Evolutionary conservation across 2,329 filamentous ascomycete species (phyloP).

Genomic region (Xylariaceae sp.): DNA sequence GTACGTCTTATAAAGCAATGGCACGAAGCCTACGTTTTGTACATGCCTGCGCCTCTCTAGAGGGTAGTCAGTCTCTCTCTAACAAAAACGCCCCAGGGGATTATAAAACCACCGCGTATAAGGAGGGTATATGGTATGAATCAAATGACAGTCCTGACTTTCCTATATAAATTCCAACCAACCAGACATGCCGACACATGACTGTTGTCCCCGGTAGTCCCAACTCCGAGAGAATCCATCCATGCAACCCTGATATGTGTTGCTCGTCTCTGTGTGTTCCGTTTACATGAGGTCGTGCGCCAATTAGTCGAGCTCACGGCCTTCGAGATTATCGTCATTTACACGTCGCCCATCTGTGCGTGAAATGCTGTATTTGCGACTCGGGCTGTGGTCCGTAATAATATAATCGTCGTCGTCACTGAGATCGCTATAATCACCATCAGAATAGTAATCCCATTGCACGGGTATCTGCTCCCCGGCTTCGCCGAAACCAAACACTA

Average conservation of each 20-base stretch:
- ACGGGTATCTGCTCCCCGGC: slow-evolving; percentile 50
- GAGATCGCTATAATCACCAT: slow-evolving; percentile 49
- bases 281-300: slow-evolving; percentile 4
- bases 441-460: slow-evolving; percentile 58
- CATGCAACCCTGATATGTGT: slow-evolving; percentile 4
- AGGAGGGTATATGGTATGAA: slow-evolving; percentile 3
- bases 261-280: not conserved
- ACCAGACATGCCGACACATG: not conserved
- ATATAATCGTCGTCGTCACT: slow-evolving; percentile 46
- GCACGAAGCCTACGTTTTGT: not conserved
- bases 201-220: not conserved
- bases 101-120: not conserved
- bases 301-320: slow-evolving; percentile 33
- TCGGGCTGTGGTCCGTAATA: slow-evolving; percentile 19
- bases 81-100: not conserved
- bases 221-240: slow-evolving; percentile 8
- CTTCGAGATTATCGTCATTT: slow-evolving; percentile 24
- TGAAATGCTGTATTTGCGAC: slow-evolving; percentile 17
- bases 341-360: slow-evolving; percentile 6
- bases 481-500: slow-evolving; percentile 50
- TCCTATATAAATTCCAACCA: not conserved
- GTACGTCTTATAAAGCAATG: not conserved
- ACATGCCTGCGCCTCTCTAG: not conserved
- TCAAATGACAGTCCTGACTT: slow-evolving; percentile 6
- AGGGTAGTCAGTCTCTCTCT: too few species aligned